Evolutionary conservation across 2,329 filamentous ascomycete genomes (phyloP).

Genomic region (Colletotrichum nymphaeae): DNA sequence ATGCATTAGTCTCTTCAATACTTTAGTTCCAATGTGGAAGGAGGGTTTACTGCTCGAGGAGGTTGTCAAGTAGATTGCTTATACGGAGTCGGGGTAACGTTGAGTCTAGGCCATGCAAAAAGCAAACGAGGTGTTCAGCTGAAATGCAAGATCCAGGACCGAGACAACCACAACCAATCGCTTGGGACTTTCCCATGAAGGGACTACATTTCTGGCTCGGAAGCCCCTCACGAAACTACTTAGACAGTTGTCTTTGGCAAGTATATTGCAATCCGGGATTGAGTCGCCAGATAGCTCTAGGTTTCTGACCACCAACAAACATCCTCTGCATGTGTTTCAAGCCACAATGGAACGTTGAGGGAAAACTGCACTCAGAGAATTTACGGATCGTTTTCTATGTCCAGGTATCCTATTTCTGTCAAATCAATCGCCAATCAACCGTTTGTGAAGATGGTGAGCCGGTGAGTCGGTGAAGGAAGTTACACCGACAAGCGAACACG

Average conservation of each 20-base stretch:
- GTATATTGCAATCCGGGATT: constrained; percentile 8
- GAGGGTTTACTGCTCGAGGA: background rate
- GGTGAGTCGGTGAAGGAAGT: constrained; percentile 25
- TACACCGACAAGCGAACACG: constrained; percentile 35
- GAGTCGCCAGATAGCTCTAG: background rate
- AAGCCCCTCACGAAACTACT: background rate
- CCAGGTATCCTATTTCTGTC: background rate
- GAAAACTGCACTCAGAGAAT: background rate
- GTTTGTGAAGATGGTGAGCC: constrained; percentile 17
- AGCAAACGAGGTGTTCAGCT: constrained; percentile 20
- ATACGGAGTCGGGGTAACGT: constrained; percentile 20
- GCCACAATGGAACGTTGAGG: background rate
- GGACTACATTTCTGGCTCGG: background rate
- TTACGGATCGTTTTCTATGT: background rate
- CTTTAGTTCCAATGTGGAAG: constrained; percentile 1
- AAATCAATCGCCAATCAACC: background rate
- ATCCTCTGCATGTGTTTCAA: background rate
- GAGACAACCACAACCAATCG: constrained; percentile 11
- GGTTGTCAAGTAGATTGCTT: background rate
- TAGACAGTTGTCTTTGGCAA: background rate
- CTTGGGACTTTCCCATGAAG: background rate
- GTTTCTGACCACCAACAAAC: background rate
- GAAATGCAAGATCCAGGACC: constrained; percentile 3
- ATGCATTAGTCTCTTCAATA: constrained; percentile 7
- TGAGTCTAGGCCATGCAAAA: constrained; percentile 1